These are phyloP conservation scores for Cercospora brassicicola DNA, from an alignment of 2,329 filamentous ascomycete genomes.

Conservation along the genomic window DNA sequence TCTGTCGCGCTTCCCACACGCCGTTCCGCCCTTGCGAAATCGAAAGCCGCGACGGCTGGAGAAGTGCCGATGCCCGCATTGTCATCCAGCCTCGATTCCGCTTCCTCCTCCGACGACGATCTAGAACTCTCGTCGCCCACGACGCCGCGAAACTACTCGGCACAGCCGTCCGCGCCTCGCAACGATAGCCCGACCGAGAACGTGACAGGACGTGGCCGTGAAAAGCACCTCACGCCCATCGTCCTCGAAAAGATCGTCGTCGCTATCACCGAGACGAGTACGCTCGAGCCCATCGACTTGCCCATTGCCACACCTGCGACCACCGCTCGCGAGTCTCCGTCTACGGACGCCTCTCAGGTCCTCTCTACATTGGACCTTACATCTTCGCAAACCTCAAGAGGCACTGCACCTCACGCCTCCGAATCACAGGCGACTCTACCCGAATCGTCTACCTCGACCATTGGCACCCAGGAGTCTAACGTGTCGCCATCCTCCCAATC, in stretches of 20 bases:
- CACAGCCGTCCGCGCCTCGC: slow-evolving; percentile 65
- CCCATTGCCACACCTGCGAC: slow-evolving; percentile 29
- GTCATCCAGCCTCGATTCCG: slow-evolving; percentile 50
- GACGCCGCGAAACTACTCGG: slow-evolving; percentile 57
- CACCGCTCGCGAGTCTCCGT: slow-evolving; percentile 21
- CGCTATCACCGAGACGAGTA: slow-evolving; percentile 81
- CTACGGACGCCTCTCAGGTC: slow-evolving; percentile 33
- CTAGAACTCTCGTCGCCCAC: slow-evolving; percentile 49
- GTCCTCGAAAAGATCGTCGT: slow-evolving; percentile 93
- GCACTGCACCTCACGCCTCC: slow-evolving; percentile 15
- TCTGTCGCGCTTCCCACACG: slow-evolving; percentile 18
- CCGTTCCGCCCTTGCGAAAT: slow-evolving; percentile 28
- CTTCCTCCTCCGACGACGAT: slow-evolving; percentile 43
- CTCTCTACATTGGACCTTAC: slow-evolving; percentile 38
- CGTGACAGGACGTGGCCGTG: slow-evolving; percentile 66
- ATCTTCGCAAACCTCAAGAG: slow-evolving; percentile 42
- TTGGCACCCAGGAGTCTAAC: slow-evolving; percentile 44
- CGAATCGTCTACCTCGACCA: slow-evolving; percentile 62
- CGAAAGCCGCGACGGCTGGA: slow-evolving; percentile 10
- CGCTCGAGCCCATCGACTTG: slow-evolving; percentile 59
- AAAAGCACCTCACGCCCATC: slow-evolving; percentile 88
- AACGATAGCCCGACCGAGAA: slow-evolving; percentile 66
- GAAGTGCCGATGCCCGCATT: slow-evolving; percentile 42
- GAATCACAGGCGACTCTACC: slow-evolving; percentile 35
- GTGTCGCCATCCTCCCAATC: slow-evolving; percentile 43